Evolutionary conservation across 495 filamentous ascomycete genomes (phyloP).

Genomic region (Friedmanniomyces simplex): DNA sequence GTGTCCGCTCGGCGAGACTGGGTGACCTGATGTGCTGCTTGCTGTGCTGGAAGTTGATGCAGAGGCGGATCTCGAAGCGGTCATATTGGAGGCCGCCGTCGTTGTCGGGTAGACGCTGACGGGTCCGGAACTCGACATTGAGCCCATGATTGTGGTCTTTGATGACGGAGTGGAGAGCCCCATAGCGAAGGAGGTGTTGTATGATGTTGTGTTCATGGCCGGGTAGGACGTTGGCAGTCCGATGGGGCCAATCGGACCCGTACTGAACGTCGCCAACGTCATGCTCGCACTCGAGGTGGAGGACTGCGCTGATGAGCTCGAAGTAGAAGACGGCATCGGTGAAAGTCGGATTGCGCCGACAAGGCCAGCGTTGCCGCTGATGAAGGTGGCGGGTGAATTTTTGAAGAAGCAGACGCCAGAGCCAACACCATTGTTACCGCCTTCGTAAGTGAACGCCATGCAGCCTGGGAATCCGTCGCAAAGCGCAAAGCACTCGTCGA

Average conservation of each 20-base stretch:
- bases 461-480: conserved; percentile 7
- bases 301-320: background rate
- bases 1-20: conserved; percentile 5
- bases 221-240: background rate
- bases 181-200: conserved; percentile 1
- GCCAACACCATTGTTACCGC: conserved; percentile 15
- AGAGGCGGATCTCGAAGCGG: background rate
- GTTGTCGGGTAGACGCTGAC: background rate
- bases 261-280: conserved; percentile 1
- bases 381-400: background rate
- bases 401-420: conserved; percentile 12
- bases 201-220: background rate
- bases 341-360: conserved; percentile 7
- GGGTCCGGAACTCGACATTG: background rate
- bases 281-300: background rate
- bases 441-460: conserved; percentile 7
- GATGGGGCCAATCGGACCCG: conserved; percentile 2
- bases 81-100: background rate
- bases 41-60: background rate
- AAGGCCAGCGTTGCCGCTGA: background rate
- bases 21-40: background rate
- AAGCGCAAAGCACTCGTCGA: conserved; percentile 13
- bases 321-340: background rate
- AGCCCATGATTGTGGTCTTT: background rate
- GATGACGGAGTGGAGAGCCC: background rate